Evolutionary conservation across 1,284 basidiomycete species (phyloP), one percentile per base, ranked within the genome.

Genomic region (Papiliotrema nemorosa): DNA sequence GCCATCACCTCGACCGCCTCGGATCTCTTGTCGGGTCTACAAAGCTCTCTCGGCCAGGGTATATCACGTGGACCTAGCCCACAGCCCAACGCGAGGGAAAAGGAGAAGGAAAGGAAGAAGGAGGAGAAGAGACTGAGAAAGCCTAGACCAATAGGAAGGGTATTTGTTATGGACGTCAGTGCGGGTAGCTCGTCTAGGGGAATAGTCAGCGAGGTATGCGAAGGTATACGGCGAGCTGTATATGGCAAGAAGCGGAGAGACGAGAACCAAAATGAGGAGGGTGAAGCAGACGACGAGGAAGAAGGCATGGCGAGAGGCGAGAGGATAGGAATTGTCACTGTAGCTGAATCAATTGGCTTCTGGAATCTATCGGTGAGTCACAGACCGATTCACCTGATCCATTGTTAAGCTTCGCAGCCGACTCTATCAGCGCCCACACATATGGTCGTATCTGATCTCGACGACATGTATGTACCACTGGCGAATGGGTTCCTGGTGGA

Each of bases 91-190:
- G 60, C 59, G 43, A 58, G 58, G 42, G 66, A 67, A 36, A 59
- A 58, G 34, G 57, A 60, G 45, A 58, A 57, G 40, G 57, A 64
- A 34, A 54, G 60, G 16, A 59, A 64, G 44, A 57, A 62, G 46
- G 59, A 66, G 36, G 57, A 64, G 27, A 59, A 55, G 47, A 44
- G 60, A 24, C 63, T 73, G 34, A 80, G 88, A 51, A 64, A 73
- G 49, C 92, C 92, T 0, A 67, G 75, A 37, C 82, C 87, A 0
- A 78, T 97, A 66, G 82, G 84, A 44, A 86, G 85, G 63, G 75
- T 98, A n/a, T 96, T 98, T 62, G 85, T 84, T 0, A 80, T 98
- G 52, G 96, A 99, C 63, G 85, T 96, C 36, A 88, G 88, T 22
- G 77, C 78, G 55, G 84, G 85, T 29, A 81, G 89, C 9, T 78